A percentile compares a stretch with the other conserved stretches of the same genome.
Evolutionary conservation across 1,284 basidiomycete genomes (phyloP).

Genomic region (Cutaneotrichosporon cyanovorans): DNA sequence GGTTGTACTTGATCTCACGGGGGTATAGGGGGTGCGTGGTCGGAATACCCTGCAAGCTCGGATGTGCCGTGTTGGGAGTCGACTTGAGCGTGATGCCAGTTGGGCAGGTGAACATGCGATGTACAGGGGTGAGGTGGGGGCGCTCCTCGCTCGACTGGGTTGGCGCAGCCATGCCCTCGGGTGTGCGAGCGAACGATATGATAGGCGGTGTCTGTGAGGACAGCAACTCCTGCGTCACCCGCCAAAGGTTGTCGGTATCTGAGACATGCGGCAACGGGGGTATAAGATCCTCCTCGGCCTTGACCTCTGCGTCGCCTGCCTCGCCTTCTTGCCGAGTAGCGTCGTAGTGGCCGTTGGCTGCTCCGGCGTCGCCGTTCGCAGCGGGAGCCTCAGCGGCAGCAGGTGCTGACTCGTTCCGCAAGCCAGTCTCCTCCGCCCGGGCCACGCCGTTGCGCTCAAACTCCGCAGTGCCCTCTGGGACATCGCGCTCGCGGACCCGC

Average conservation of each 20-base stretch:
- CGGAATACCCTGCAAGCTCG: constrained; percentile 23
- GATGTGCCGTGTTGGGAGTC: neutral
- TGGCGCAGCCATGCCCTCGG: constrained; percentile 18
- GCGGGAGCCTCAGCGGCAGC: constrained; percentile 1
- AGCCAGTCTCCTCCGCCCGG: neutral
- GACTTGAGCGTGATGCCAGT: constrained; percentile 27
- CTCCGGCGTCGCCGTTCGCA: constrained; percentile 4
- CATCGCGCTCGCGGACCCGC: constrained; percentile 31
- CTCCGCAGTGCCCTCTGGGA: constrained; percentile 15
- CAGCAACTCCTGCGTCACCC: constrained; percentile 38
- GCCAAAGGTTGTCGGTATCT: constrained; percentile 42
- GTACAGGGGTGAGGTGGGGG: constrained; percentile 32
- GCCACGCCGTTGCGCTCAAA: constrained; percentile 1
- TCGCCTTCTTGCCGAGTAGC: constrained; percentile 6
- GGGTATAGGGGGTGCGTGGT: constrained; percentile 24
- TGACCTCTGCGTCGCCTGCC: neutral
- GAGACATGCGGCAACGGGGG: constrained; percentile 34
- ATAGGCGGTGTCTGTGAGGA: constrained; percentile 15
- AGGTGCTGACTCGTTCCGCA: neutral
- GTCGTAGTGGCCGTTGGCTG: constrained; percentile 11
- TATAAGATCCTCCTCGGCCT: constrained; percentile 13
- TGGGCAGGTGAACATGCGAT: constrained; percentile 41
- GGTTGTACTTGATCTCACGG: constrained; percentile 34
- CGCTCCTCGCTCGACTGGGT: neutral
- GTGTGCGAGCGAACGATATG: constrained; percentile 26